phyloP scores from a whole-genome alignment of 139 green algal species.

The Eudorina sp. region DNA sequence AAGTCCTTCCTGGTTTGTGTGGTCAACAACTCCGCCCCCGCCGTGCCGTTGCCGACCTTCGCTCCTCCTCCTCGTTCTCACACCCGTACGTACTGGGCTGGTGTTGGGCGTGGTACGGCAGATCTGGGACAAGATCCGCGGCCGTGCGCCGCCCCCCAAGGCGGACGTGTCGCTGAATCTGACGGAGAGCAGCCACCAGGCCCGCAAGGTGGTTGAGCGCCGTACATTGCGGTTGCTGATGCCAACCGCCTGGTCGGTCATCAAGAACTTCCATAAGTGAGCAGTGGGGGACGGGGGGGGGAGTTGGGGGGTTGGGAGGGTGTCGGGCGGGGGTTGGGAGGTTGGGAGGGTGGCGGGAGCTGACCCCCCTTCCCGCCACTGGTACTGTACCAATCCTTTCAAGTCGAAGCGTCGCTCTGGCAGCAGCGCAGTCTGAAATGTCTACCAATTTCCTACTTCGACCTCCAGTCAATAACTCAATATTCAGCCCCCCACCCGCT shows the following conservation, averaged over 20 bases:
- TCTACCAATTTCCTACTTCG: too few species aligned
- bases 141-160: background rate
- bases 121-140: constrained; percentile 12
- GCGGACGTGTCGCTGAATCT: background rate
- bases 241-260: constrained; percentile 61
- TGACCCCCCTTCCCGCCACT: too few species aligned
- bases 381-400: too few species aligned
- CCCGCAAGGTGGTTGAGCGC: constrained; percentile 56
- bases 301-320: background rate
- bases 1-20: too few species aligned
- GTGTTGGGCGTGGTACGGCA: background rate
- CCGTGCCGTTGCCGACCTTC: too few species aligned
- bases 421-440: too few species aligned
- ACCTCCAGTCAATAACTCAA: too few species aligned
- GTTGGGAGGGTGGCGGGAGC: background rate
- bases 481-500: too few species aligned
- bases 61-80: too few species aligned
- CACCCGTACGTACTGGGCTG: too few species aligned
- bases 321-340: background rate
- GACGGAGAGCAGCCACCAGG: constrained; percentile 15
- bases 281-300: background rate
- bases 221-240: constrained; percentile 68
- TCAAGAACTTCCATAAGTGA: constrained; percentile 65
- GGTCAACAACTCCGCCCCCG: too few species aligned
- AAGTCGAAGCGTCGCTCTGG: too few species aligned